Evolutionary conservation across 768 basidiomycete genomes (phyloP).

Genomic region (Termitomyces heimii): DNA sequence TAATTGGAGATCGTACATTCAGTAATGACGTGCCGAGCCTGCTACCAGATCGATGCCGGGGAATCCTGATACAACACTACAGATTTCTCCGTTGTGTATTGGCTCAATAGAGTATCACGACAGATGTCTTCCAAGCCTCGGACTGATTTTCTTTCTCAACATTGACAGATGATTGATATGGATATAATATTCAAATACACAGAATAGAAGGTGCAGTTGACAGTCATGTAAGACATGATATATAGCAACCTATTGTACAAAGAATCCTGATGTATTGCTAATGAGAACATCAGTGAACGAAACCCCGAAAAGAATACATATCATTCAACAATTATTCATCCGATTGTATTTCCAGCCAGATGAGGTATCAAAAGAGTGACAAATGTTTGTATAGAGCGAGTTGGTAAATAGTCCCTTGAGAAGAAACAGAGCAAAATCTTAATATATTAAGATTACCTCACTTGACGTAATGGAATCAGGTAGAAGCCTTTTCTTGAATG

Average conservation of each 20-base stretch:
- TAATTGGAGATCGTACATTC: neutral
- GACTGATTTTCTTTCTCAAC: neutral
- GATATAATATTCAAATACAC: neutral
- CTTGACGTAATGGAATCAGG: neutral
- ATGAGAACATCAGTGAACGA: neutral
- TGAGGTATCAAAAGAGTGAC: neutral
- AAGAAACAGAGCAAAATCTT: neutral
- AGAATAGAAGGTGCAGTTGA: neutral
- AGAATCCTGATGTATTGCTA: neutral
- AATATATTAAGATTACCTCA: neutral
- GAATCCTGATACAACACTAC: neutral
- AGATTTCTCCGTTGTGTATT: neutral
- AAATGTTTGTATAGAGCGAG: neutral
- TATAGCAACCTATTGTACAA: neutral
- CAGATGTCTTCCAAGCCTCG: neutral
- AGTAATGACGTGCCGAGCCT: neutral
- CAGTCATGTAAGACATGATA: neutral
- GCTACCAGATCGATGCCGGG: neutral
- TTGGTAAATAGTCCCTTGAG: neutral
- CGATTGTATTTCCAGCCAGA: neutral
- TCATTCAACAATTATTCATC: neutral
- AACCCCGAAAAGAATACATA: neutral
- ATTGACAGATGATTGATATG: neutral
- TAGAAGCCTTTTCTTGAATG: conserved; percentile 8
- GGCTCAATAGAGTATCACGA: neutral